Conservation (phyloP, 2,329 filamentous ascomycete species). For the Alternaria brassicicola region DNA sequence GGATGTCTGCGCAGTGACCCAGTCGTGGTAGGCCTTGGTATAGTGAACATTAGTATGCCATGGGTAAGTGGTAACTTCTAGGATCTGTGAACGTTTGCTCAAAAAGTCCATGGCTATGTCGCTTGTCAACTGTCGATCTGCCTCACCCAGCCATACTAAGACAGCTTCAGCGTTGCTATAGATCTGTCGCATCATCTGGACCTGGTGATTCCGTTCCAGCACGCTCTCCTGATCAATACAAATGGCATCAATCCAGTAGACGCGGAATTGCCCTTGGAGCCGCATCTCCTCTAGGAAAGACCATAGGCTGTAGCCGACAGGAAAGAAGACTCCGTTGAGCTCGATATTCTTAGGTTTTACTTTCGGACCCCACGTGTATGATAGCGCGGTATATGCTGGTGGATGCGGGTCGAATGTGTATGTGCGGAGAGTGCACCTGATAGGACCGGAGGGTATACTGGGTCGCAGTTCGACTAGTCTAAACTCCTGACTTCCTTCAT, state of each 20-base stretch:
- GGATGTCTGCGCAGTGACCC: too few relatives aligned
- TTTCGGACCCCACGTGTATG: background rate
- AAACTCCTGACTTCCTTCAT: background rate
- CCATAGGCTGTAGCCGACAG: background rate
- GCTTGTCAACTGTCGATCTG: background rate
- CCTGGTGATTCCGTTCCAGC: background rate
- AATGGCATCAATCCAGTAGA: conserved; percentile 1
- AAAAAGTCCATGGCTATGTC: background rate
- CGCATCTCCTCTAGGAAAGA: background rate
- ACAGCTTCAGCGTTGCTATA: background rate
- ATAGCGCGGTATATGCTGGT: background rate
- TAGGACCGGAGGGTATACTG: background rate
- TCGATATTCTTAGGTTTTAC: background rate
- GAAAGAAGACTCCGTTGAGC: background rate
- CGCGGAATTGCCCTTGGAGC: background rate
- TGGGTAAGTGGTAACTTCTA: too few relatives aligned
- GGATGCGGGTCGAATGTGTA: background rate
- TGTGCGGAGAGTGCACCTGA: background rate
- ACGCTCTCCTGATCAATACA: background rate
- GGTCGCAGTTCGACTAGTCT: background rate
- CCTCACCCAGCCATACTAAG: background rate
- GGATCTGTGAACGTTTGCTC: background rate
- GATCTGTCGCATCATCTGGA: background rate
- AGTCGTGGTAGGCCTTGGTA: too few relatives aligned
- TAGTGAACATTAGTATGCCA: too few relatives aligned